Percentiles rank a stretch among this genome's conserved stretches.
Conservation (phyloP, 2,329 filamentous ascomycete genomes). For the Ascochyta koolunga region DNA sequence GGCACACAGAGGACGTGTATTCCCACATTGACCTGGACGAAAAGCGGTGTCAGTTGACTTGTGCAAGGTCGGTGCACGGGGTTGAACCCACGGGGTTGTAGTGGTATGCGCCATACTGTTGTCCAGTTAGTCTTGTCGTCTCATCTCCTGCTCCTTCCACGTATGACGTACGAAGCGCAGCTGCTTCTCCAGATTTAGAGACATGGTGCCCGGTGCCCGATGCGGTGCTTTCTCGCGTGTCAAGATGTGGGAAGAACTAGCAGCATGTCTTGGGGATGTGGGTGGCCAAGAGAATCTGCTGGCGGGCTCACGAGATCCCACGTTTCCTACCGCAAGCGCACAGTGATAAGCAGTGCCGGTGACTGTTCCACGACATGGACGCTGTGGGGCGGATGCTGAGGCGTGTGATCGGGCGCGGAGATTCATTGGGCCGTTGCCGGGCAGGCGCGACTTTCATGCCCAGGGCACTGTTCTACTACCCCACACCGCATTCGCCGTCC, state of each 20-base stretch:
- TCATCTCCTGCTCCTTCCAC: not conserved
- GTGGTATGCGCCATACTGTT: conserved; percentile 83
- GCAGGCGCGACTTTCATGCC: conserved; percentile 11
- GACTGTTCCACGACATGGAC: conserved; percentile 36
- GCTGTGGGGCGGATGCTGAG: conserved; percentile 23
- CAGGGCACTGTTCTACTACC: conserved; percentile 3
- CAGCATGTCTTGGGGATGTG: conserved; percentile 37
- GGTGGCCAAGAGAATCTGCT: conserved; percentile 7
- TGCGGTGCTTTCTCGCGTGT: conserved; percentile 36
- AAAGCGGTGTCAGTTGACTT: conserved; percentile 32
- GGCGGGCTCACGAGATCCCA: conserved; percentile 13
- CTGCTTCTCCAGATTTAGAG: conserved; percentile 79
- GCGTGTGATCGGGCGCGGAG: not conserved
- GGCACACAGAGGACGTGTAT: conserved; percentile 85
- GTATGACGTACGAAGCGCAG: conserved; percentile 73
- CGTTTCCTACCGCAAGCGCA: conserved; percentile 22
- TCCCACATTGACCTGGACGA: conserved; percentile 68
- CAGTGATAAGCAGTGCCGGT: conserved; percentile 27
- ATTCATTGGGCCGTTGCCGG: not conserved
- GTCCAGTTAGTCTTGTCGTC: conserved; percentile 19
- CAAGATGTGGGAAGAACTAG: conserved; percentile 30
- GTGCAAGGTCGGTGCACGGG: conserved; percentile 10
- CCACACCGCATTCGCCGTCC: conserved; percentile 19
- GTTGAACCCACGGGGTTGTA: conserved; percentile 65
- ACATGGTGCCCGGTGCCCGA: conserved; percentile 50